These are phyloP conservation scores for Cytospora leucostoma DNA, from an alignment of 2,329 filamentous ascomycete genomes.

Conservation along the genomic window DNA sequence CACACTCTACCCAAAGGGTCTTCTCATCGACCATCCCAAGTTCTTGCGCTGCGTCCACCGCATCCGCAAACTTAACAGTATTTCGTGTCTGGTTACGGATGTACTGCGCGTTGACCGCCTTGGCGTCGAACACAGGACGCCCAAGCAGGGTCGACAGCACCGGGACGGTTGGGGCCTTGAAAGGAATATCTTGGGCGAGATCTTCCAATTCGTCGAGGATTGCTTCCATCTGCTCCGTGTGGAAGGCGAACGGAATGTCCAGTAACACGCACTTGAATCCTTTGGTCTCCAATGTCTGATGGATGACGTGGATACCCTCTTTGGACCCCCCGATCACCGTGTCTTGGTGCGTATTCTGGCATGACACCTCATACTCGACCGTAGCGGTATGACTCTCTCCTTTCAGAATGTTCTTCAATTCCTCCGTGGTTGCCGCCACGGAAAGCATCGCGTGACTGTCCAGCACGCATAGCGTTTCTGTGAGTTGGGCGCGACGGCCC, in stretches of 20 bases:
- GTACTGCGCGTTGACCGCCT: conserved; percentile 4
- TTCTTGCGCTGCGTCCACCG: conserved; percentile 30
- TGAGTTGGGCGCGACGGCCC: conserved; percentile 57
- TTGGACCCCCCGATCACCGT: conserved; percentile 59
- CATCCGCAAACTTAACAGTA: conserved; percentile 64
- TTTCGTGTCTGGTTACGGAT: conserved; percentile 44
- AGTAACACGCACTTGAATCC: conserved; percentile 39
- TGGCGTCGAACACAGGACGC: background rate
- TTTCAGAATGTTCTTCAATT: too few relatives aligned
- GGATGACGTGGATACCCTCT: conserved; percentile 45
- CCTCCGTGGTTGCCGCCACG: conserved; percentile 35
- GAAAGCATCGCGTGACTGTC: conserved; percentile 41
- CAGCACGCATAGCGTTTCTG: conserved; percentile 54
- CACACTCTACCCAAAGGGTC: conserved; percentile 62
- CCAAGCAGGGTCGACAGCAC: conserved; percentile 8
- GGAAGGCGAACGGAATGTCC: conserved; percentile 41
- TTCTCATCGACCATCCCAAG: conserved; percentile 1
- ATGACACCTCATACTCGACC: conserved; percentile 49
- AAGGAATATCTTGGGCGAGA: conserved; percentile 19
- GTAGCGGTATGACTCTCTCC: conserved; percentile 31
- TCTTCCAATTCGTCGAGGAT: conserved; percentile 52
- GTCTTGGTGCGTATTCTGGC: conserved; percentile 64
- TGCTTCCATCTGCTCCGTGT: conserved; percentile 41
- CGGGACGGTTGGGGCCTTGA: background rate
- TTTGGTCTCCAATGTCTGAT: conserved; percentile 12